These are phyloP conservation scores for Teratosphaeria destructans DNA, from an alignment of 2,329 filamentous ascomycete genomes.

Conservation along the genomic window DNA sequence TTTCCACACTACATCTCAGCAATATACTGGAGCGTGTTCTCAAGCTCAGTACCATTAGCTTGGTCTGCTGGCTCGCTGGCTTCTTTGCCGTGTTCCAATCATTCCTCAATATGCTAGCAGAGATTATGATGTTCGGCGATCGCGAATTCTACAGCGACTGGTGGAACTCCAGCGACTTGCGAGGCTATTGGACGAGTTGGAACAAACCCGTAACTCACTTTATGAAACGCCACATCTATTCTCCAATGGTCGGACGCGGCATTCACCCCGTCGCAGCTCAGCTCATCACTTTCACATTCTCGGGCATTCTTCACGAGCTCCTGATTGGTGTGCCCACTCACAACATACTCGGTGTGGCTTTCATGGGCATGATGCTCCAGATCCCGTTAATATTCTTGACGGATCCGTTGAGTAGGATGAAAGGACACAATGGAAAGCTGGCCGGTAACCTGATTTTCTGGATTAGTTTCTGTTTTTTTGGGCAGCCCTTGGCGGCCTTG, in stretches of 20 bases:
- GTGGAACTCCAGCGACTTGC: slow-evolving; percentile 88
- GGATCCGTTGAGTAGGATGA: slow-evolving; percentile 66
- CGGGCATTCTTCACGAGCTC: slow-evolving; percentile 81
- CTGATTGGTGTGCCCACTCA: slow-evolving; percentile 91
- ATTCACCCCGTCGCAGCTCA: slow-evolving; percentile 63
- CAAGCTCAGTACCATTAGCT: slow-evolving; percentile 89
- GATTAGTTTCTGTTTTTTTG: slow-evolving; percentile 83
- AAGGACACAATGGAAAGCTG: slow-evolving; percentile 63
- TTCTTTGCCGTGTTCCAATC: slow-evolving; percentile 97
- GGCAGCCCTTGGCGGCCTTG: slow-evolving; percentile 83
- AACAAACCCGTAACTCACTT: slow-evolving; percentile 97
- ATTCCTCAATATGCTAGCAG: slow-evolving; percentile 79
- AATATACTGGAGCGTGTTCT: slow-evolving; percentile 82
- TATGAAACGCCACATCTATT: slow-evolving; percentile 90
- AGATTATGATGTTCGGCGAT: slow-evolving; percentile 82
- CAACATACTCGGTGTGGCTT: slow-evolving; percentile 63
- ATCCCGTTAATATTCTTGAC: slow-evolving; percentile 79
- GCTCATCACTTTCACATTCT: slow-evolving; percentile 75
- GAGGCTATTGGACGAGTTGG: slow-evolving; percentile 90
- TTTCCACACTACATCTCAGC: slow-evolving; percentile 66
- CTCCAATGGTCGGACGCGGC: slow-evolving; percentile 61
- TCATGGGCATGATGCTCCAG: slow-evolving; percentile 87
- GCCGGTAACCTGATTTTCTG: slow-evolving; percentile 74
- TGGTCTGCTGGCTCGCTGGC: slow-evolving; percentile 93
- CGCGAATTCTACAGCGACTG: slow-evolving; percentile 93